Evolutionary conservation across 805 yeast genomes (phyloP), one percentile per base, ranked within the genome.

Genomic region (Suhomyces sp.): DNA sequence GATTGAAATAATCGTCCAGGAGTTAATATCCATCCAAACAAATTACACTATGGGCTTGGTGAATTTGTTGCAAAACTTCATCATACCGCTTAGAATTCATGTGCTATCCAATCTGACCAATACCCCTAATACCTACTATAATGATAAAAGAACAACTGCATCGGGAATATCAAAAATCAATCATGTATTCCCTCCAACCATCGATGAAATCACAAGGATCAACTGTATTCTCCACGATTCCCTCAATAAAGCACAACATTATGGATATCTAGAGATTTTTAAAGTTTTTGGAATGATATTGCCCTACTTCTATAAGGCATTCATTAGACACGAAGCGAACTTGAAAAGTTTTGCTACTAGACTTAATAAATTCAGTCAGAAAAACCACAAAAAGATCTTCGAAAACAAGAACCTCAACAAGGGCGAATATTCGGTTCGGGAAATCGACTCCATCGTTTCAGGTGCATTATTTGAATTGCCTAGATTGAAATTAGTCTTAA

Each of bases 251-350:
- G 91, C 97, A 0, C 51, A 66, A 2, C 77, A 81, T 0, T 77
- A 58, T 52, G 96, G 96, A 2, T 75, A 83, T 33, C 71, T 74
- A 33, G 97, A 91, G 57, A 69, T 87, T 3, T 58, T 91, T 40
- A 81, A 77, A 42, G 95, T 91, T 0, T 76, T 95, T 52, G 93
- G 88, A 3, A 72, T 78, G 33, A 80, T 93, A 0, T 71, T 91
- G 11, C 96, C 97, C 0, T 88, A 87, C 56, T 91, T 88, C 56
- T 91, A 86, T 63, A 86, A 88, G 53, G 95, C 97, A 0, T 86
- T 85, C 48, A 86, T 88, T 70, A 71, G 97, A 38, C 97, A 91
- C 58, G 95, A 90, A 58, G 96, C 96, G 6, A 96, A 95, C 13
- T 76, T 93, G 8, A 80, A 79, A 44, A 70, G 73, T 35, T 87